phyloP scores from a whole-genome alignment of 2,329 filamentous ascomycete genomes.

The Penicillium sp. region DNA sequence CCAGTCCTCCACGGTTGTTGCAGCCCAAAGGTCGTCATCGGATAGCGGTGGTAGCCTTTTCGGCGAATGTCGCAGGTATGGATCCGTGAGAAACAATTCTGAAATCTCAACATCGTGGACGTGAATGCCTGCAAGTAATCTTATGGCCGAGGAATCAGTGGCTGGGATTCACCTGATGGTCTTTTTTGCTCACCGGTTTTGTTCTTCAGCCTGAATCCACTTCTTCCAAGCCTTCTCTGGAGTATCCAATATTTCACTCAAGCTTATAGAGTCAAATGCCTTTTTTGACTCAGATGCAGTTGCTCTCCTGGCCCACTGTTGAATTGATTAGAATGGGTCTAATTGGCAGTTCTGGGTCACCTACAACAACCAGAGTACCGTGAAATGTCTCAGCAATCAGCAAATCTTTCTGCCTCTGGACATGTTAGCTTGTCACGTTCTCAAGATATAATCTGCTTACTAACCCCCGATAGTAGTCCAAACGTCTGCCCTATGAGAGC shows the following conservation, averaged over 20 bases:
- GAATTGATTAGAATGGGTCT: neutral
- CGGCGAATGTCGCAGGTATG: constrained; percentile 7
- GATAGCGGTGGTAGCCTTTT: constrained; percentile 5
- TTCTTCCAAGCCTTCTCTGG: constrained; percentile 24
- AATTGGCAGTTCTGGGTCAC: neutral
- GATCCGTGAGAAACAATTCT: constrained; percentile 5
- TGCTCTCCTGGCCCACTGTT: constrained; percentile 15
- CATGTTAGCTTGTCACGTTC: neutral
- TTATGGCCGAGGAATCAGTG: neutral
- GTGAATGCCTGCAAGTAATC: constrained; percentile 6
- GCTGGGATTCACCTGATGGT: neutral
- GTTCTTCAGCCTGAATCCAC: constrained; percentile 27
- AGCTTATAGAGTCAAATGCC: neutral
- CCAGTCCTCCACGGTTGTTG: constrained; percentile 16
- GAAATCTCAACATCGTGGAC: constrained; percentile 14
- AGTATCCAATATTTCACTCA: neutral
- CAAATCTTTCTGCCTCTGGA: constrained; percentile 24
- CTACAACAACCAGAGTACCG: constrained; percentile 25
- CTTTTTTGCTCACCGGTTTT: constrained; percentile 14
- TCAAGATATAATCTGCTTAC: neutral
- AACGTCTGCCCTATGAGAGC: constrained; percentile 33
- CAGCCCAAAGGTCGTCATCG: constrained; percentile 14
- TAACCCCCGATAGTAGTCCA: constrained; percentile 26
- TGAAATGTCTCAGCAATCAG: constrained; percentile 29
- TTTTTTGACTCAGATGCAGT: neutral